Percentiles rank a stretch among this genome's conserved stretches.
phyloP scores from a whole-genome alignment of 805 yeast species.

The Ogataea ganodermae region DNA sequence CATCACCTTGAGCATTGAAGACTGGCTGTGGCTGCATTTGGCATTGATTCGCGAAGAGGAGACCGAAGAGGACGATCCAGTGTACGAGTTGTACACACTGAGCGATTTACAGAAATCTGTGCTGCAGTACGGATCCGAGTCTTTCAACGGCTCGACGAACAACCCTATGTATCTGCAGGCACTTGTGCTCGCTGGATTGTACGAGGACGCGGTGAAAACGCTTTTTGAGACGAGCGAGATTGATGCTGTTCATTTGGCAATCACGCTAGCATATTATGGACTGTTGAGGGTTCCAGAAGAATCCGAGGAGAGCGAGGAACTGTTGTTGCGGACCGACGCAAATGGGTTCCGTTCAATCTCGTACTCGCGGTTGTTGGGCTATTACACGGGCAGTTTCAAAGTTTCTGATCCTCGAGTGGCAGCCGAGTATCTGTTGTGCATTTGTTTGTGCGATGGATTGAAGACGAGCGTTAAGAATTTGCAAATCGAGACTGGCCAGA shows the following conservation, averaged over 20 bases:
- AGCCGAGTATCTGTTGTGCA: constrained; percentile 79
- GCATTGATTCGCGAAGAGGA: constrained; percentile 65
- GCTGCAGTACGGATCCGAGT: constrained; percentile 68
- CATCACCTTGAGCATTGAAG: constrained; percentile 80
- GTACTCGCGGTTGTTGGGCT: constrained; percentile 70
- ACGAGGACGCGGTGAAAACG: constrained; percentile 75
- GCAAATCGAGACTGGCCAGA: constrained; percentile 64
- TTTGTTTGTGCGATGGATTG: constrained; percentile 54
- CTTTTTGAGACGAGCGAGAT: constrained; percentile 65
- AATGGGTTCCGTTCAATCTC: constrained; percentile 36
- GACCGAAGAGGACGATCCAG: constrained; percentile 38
- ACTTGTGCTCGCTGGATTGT: constrained; percentile 73
- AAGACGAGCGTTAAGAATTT: constrained; percentile 31
- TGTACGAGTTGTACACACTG: constrained; percentile 72
- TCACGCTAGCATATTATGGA: constrained; percentile 75
- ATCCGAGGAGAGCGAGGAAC: constrained; percentile 10
- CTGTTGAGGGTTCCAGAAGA: constrained; percentile 49
- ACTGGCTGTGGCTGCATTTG: constrained; percentile 96
- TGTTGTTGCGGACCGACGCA: constrained; percentile 36
- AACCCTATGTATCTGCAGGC: constrained; percentile 76
- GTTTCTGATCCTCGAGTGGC: constrained; percentile 87
- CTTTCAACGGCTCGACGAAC: constrained; percentile 64
- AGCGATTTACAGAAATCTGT: constrained; percentile 73
- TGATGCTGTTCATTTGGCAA: constrained; percentile 88
- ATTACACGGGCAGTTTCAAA: constrained; percentile 80